Evolutionary conservation across 768 basidiomycete species (phyloP).

Genomic region (Albatrellus ellisii): DNA sequence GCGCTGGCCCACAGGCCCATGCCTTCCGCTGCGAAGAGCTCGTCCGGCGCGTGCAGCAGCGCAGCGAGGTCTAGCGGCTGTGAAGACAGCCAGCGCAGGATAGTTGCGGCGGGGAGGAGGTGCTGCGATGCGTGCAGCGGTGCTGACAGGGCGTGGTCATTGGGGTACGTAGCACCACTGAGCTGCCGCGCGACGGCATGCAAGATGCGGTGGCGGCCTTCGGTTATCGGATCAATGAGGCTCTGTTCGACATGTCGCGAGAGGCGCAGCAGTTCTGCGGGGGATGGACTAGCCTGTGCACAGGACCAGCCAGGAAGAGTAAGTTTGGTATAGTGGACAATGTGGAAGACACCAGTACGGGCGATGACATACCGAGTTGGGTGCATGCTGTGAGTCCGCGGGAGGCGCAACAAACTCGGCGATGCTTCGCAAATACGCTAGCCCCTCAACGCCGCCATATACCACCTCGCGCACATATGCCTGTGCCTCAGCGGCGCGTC

Average conservation of each 20-base stretch:
- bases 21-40: constrained; percentile 26
- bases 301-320: no score
- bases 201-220: constrained; percentile 8
- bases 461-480: constrained; percentile 62
- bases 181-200: not conserved
- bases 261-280: no score
- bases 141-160: not conserved
- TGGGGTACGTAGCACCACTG: not conserved
- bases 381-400: not conserved
- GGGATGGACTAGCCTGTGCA: no score
- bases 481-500: constrained; percentile 37
- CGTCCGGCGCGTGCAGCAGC: constrained; percentile 27
- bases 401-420: constrained; percentile 49
- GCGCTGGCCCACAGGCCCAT: constrained; percentile 21
- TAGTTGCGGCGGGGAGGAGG: constrained; percentile 13
- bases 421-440: constrained; percentile 64
- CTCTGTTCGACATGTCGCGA: constrained; percentile 4
- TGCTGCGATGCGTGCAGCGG: constrained; percentile 9
- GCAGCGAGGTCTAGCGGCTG: constrained; percentile 28
- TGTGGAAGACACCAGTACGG: not conserved
- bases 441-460: constrained; percentile 66
- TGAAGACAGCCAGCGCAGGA: constrained; percentile 11
- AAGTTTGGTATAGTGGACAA: no score
- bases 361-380: not conserved
- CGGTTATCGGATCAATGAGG: constrained; percentile 9